phyloP scores from a whole-genome alignment of 1,139 yeast species.

The Zygosaccharomyces sapae region DNA sequence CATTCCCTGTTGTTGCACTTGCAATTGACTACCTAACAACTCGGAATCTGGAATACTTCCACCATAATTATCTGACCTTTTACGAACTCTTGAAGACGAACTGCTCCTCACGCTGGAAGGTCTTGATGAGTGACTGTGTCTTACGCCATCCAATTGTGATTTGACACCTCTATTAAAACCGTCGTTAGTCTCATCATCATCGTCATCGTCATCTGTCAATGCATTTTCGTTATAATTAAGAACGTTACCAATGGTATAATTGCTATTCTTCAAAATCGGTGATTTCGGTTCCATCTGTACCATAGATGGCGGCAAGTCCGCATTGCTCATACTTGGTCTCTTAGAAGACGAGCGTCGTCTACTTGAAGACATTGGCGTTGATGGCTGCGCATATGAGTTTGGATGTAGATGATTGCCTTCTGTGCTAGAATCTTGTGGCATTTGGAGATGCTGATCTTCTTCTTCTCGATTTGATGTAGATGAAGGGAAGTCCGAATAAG shows the following conservation, averaged over 20 bases:
- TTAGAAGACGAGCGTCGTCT: slow-evolving; percentile 16
- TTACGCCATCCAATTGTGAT: slow-evolving; percentile 19
- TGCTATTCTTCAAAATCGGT: slow-evolving; percentile 51
- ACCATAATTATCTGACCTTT: slow-evolving; percentile 20
- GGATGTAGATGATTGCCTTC: slow-evolving; percentile 12
- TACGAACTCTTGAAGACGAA: slow-evolving; percentile 20
- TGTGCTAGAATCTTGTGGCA: slow-evolving; percentile 5
- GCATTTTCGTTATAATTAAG: slow-evolving; percentile 32
- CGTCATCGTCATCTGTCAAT: slow-evolving; percentile 30
- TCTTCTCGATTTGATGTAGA: neutral
- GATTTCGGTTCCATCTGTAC: slow-evolving; percentile 61
- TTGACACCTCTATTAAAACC: slow-evolving; percentile 3
- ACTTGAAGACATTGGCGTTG: slow-evolving; percentile 12
- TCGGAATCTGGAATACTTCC: slow-evolving; percentile 6
- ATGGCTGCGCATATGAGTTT: slow-evolving; percentile 10
- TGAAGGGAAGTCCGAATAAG: neutral
- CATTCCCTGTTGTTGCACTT: slow-evolving; percentile 2
- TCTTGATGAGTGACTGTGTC: slow-evolving; percentile 22
- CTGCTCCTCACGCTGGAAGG: slow-evolving; percentile 26
- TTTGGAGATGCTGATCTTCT: slow-evolving; percentile 6
- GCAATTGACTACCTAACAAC: slow-evolving; percentile 8
- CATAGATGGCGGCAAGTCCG: slow-evolving; percentile 63
- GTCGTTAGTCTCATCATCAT: slow-evolving; percentile 15
- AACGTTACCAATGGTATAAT: slow-evolving; percentile 21
- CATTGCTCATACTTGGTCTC: slow-evolving; percentile 25